A percentile compares a stretch with the other conserved stretches of the same genome.
Evolutionary conservation across 306 rosid species (phyloP).

Genomic region (Sicyos baderoa): DNA sequence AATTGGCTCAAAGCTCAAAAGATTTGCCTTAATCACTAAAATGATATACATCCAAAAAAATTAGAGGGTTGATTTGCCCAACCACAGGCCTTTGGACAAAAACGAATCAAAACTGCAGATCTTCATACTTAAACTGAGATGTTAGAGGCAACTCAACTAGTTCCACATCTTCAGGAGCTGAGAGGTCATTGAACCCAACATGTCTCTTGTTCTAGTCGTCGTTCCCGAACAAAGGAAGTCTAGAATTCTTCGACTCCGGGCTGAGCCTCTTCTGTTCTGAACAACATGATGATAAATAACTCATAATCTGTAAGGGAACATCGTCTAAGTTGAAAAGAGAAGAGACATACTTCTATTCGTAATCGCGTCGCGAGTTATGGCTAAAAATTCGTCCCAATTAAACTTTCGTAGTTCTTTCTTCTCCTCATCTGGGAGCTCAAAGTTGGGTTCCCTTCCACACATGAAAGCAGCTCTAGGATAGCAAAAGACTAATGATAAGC

Average conservation of each 20-base stretch:
- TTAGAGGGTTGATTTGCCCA: background rate
- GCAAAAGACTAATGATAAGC: constrained; percentile 6
- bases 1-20: background rate
- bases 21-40: constrained; percentile 3
- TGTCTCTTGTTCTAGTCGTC: background rate
- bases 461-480: constrained; percentile 80
- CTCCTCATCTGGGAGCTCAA: constrained; percentile 69
- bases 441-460: constrained; percentile 96
- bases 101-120: background rate
- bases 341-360: constrained; percentile 55
- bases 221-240: background rate
- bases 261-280: constrained; percentile 14
- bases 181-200: background rate
- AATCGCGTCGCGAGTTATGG: constrained; percentile 61
- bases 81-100: background rate
- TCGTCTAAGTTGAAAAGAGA: background rate
- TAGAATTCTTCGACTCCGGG: constrained; percentile 5
- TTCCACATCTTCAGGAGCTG: background rate
- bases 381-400: constrained; percentile 87
- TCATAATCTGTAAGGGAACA: background rate
- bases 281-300: background rate
- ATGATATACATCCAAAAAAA: constrained; percentile 4
- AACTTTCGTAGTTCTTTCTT: constrained; percentile 56
- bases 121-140: constrained; percentile 4
- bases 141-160: background rate